These are phyloP conservation scores for Gypsophila paniculata DNA, from an alignment of 179 eudicot species.

Conservation along the genomic window DNA sequence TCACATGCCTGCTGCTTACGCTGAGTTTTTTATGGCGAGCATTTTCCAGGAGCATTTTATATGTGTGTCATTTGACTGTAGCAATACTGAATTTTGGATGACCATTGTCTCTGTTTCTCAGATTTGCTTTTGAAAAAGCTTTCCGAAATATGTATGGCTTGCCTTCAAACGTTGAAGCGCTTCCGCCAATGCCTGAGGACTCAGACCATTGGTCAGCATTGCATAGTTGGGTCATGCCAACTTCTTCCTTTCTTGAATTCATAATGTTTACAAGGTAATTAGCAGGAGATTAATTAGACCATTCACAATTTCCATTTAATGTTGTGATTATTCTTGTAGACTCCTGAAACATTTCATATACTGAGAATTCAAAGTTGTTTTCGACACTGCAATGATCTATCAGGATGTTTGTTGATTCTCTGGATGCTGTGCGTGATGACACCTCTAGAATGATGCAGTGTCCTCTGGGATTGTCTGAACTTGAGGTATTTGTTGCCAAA, in stretches of 20 bases:
- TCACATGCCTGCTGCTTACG: not conserved
- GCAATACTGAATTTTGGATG: not conserved
- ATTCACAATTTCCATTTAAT: not conserved
- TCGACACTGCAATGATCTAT: slow-evolving; percentile 3
- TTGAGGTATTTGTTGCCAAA: slow-evolving; percentile 50
- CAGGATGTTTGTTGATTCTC: slow-evolving; percentile 97
- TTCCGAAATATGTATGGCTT: slow-evolving; percentile 86
- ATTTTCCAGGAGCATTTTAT: not conserved
- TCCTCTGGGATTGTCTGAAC: slow-evolving; percentile 53
- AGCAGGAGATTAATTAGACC: not conserved
- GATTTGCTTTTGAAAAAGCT: slow-evolving; percentile 74
- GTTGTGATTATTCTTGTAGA: not conserved
- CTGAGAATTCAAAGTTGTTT: slow-evolving; percentile 16
- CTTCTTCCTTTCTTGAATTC: slow-evolving; percentile 92
- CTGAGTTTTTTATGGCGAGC: not conserved
- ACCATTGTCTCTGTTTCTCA: slow-evolving; percentile 27
- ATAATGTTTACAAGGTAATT: slow-evolving; percentile 81
- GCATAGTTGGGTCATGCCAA: slow-evolving; percentile 98
- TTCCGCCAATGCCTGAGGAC: slow-evolving; percentile 96
- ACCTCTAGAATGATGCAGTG: slow-evolving; percentile 41
- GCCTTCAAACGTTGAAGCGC: slow-evolving; percentile 67
- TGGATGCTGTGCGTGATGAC: slow-evolving; percentile 58
- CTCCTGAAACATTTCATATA: not conserved
- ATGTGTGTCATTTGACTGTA: too few species aligned
- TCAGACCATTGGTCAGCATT: slow-evolving; percentile 85